Base-by-base conservation (phyloP, 179 eudicot genomes). In the Nepenthes alata region DNA sequence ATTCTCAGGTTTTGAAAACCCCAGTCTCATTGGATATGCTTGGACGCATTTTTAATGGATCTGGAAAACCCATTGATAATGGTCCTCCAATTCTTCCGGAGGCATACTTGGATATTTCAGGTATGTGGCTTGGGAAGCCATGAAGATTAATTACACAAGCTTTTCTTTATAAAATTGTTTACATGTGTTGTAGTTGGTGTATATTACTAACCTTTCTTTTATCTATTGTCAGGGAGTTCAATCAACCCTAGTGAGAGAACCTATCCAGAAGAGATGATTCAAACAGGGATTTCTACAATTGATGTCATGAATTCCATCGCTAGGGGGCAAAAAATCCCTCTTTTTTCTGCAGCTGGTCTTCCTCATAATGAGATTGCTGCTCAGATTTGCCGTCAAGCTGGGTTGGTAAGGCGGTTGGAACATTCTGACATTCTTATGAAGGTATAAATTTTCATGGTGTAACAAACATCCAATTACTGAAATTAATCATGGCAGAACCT, bases 191-290 rank as follows among this genome's bases (percentile, higher is more conserved):
- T 52, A 15, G 6, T 7, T 57, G 41, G 35, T 10, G 34, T 2
- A 14, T 3, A 41, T 5, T 16, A 54, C 14, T 15, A 11, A 57
- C 44, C 12, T 38, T 15, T 13, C 13, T 5, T 37, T 15, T 64
- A 15, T 60, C 15, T 12, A 14, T 14, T 53, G 14, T 55, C 64
- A 85, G 99, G 97, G 59, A 94, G 97, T 82, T 94, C 99, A 60
- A 94, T 94, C 72, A 94, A 94, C 78, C 99, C 99, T 65, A 94
- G 99, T 77, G 99, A 94, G 78, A 87, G 99, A 80, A 94, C 99
- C 9, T 94, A 94, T 75, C 99, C 99, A 25, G 99, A 94, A 74
- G 99, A 94, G 75, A 94, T 94, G 99, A 94, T 94, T 68, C 99
- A 90, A 74, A 94, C 99, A 0, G 97, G 99, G 49, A 94, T 94